These are phyloP conservation scores for Chalara sp. DNA, from an alignment of 2,329 filamentous ascomycete species.

Conservation along the genomic window DNA sequence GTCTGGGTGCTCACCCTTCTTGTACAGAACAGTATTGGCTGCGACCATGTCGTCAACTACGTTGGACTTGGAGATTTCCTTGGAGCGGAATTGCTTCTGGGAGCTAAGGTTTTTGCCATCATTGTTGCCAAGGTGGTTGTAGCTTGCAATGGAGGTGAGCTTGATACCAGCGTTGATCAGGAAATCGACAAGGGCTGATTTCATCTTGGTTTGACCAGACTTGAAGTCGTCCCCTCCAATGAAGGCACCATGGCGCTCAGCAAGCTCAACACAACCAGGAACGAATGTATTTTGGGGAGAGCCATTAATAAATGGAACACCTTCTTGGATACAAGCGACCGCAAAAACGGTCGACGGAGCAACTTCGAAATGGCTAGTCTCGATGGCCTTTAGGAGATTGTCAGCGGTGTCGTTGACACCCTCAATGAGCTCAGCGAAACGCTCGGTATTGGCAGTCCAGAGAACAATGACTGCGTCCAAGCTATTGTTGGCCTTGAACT, in stretches of 20 bases:
- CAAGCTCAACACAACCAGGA: slow-evolving; percentile 82
- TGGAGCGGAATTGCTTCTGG: slow-evolving; percentile 97
- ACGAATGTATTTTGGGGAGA: slow-evolving; percentile 99
- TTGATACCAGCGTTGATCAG: slow-evolving; percentile 98
- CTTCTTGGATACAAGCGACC: slow-evolving; percentile 86
- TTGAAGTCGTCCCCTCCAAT: slow-evolving; percentile 99
- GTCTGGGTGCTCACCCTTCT: slow-evolving; percentile 88
- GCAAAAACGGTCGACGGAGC: slow-evolving; percentile 94
- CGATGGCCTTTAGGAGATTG: slow-evolving; percentile 83
- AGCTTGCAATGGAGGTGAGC: slow-evolving; percentile 95
- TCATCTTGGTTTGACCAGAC: slow-evolving; percentile 99
- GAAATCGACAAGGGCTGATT: slow-evolving; percentile 97
- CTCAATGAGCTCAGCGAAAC: slow-evolving; percentile 79
- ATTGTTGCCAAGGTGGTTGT: slow-evolving; percentile 99
- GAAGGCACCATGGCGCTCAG: slow-evolving; percentile 80
- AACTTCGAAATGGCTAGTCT: slow-evolving; percentile 82
- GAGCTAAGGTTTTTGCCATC: slow-evolving; percentile 98
- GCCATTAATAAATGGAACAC: slow-evolving; percentile 94
- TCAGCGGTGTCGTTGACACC: slow-evolving; percentile 96
- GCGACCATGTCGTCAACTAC: slow-evolving; percentile 99
- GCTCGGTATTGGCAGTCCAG: slow-evolving; percentile 99
- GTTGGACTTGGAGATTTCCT: slow-evolving; percentile 99
- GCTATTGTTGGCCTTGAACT: slow-evolving; percentile 80
- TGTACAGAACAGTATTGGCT: slow-evolving; percentile 87
- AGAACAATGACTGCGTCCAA: slow-evolving; percentile 96